Base-by-base conservation (phyloP, 306 rosid genomes). In the Dryas alaskensis region DNA sequence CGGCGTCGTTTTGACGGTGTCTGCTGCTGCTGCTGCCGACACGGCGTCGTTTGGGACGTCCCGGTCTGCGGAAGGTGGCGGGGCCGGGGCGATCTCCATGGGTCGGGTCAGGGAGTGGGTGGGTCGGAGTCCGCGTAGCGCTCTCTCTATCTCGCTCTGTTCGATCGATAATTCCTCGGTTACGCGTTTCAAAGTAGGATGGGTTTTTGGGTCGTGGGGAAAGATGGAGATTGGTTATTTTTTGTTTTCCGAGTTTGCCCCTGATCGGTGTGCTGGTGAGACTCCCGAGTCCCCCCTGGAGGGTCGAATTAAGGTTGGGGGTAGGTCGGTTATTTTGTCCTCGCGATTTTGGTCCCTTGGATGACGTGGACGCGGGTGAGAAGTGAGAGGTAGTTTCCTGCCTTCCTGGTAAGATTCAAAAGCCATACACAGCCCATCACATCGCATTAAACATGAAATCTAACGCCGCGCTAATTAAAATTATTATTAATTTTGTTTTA, bases 61-160 rank as follows among this genome's bases (percentile, higher is more conserved):
- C 67, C 81, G 87, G 78, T 73, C 84, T 22, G 72, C 69, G 47
- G 78, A 50, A 75, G 82, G 82, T 43, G 85, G 84, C 70, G 80
- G 80, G 83, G 81, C 92, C 82, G 87, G 87, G 40, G 90, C 85
- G 87, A 94, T 91, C 93, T 89, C 96, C 99, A 91, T 94, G 57
- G 69, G 55, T 49, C 8, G 39, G 85, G 47, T 72, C 65, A 65
- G 82, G 81, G 37, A 2, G 37, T 31, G 37, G 65, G 73, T 25
- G 73, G 76, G 77, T 83, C 78, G 85, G 74, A 79, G 77, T 51
- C 73, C 59, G 64, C 63, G 74, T 39, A 31, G 46, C 39, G 66
- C 68, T 63, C 50, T 45, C 37, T 31, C 3, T 31, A 31, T 31
- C 37, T 31, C 37, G 37, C 37, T 31, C 3, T 31, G 37, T 31